Conservation (phyloP, 2,329 filamentous ascomycete genomes). For the Chalara sp. region DNA sequence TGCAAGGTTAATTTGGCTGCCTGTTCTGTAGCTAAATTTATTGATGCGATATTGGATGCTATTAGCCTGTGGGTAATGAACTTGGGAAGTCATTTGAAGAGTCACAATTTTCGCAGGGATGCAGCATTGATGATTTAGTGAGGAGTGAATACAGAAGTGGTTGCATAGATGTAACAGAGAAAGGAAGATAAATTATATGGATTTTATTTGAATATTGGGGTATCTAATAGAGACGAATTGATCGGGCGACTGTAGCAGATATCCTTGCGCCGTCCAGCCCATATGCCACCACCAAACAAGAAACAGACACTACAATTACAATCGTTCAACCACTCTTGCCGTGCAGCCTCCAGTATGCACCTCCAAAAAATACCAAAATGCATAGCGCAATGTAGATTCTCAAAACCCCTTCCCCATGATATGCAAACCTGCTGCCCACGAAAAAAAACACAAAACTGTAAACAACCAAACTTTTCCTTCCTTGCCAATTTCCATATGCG, state of each 20-base stretch:
- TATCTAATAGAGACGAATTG: background rate
- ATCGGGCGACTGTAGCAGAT: background rate
- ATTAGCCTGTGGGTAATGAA: no score
- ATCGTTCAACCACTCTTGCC: background rate
- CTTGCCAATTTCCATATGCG: background rate
- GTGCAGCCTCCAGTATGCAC: background rate
- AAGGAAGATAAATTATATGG: no score
- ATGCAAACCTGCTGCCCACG: background rate
- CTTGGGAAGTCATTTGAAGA: no score
- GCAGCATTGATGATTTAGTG: no score
- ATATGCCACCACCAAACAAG: background rate
- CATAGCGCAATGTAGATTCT: background rate
- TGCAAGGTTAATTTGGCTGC: no score
- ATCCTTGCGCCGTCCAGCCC: background rate
- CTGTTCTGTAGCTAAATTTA: no score
- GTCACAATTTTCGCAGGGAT: no score
- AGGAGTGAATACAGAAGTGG: no score
- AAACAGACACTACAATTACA: background rate
- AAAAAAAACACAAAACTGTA: background rate
- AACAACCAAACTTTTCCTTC: slow-evolving; percentile 5
- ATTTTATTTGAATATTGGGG: background rate
- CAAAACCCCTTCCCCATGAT: background rate
- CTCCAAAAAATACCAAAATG: background rate
- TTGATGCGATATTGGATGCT: no score
- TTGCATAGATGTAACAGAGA: no score